Base-by-base conservation (phyloP, 176 grass and related monocot genomes). In the Oryza longistaminata region DNA sequence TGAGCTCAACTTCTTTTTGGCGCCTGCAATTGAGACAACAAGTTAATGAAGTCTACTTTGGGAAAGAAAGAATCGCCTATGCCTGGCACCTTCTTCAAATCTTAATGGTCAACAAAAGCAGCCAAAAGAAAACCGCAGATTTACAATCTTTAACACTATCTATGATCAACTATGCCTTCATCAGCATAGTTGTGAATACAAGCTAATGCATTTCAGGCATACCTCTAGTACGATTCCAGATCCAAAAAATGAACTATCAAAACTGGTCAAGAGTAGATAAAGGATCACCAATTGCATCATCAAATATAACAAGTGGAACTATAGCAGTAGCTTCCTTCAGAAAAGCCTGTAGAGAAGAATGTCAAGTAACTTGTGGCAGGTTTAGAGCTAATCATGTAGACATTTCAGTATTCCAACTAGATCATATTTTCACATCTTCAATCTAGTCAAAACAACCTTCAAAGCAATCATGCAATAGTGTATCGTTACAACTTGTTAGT, bases 231-330 rank as follows among this genome's bases (percentile, higher is more conserved):
- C 77, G 92, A 95, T 87, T 92, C 92, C 91, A 97, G 89, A 97
- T 92, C 89, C 89, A 97, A 97, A 97, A 87, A 97, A 97, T 61
- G 93, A 98, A 90, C 85, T 92, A 93, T 92, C 91, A 95, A 95
- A 95, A 93, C 91, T 92, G 95, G 89, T 91, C 92, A 97, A 94
- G 90, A 97, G 92, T 97, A 94, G 95, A 97, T 91, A 91, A 97
- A 92, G 92, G 90, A 92, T 95, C 96, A 99, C 96, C 96, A 99
- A 92, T 94, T 96, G 93, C 93, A 99, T 96, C 91, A 94, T 92
- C 91, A 99, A 96, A 95, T 92, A 99, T 99, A 99, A 99, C 87
- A 99, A 96, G 91, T 89, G 88, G 92, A 97, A 97, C 91, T 91
- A 93, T 90, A 91, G 89, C 89, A 92, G 94, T 92, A 94, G 83